Conservation (phyloP, 169 alveolate genomes). For the Perkinsus olseni region DNA sequence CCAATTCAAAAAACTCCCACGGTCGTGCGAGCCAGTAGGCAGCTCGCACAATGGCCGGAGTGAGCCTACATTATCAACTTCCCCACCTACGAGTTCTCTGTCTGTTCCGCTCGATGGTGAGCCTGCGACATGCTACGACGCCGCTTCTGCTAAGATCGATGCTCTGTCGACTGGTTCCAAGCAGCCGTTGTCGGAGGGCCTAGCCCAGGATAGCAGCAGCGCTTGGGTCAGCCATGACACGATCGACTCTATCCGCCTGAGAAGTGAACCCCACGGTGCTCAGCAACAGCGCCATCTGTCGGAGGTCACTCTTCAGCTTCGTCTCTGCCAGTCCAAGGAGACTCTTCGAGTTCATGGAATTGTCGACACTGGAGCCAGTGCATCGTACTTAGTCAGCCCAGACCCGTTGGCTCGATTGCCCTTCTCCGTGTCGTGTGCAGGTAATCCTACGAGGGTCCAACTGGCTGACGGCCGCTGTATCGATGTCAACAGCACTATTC, state of each 20-base stretch:
- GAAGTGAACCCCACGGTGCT: background rate
- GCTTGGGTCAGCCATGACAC: no score
- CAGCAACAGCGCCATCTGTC: background rate
- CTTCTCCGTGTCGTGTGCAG: background rate
- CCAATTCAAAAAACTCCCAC: background rate
- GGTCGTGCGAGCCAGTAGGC: constrained; percentile 5
- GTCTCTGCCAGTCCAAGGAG: background rate
- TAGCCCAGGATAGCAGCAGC: no score
- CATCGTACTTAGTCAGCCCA: background rate
- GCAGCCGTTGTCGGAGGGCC: no score
- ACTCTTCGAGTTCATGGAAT: background rate
- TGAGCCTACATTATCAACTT: background rate
- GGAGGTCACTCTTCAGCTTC: background rate
- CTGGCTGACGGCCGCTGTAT: background rate
- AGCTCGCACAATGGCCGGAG: background rate
- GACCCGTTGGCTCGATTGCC: background rate
- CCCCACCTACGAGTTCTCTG: background rate
- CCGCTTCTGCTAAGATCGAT: background rate
- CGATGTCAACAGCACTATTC: background rate
- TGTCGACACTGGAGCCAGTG: background rate
- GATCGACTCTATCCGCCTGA: background rate
- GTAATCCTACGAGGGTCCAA: background rate
- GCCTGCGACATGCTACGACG: no score
- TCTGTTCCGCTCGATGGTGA: no score
- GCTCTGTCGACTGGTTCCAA: no score